Evolutionary conservation across 225 moss, liverwort and hornwort genomes (phyloP), one percentile per base, ranked within the genome.

Genomic region (Asterella californica): DNA sequence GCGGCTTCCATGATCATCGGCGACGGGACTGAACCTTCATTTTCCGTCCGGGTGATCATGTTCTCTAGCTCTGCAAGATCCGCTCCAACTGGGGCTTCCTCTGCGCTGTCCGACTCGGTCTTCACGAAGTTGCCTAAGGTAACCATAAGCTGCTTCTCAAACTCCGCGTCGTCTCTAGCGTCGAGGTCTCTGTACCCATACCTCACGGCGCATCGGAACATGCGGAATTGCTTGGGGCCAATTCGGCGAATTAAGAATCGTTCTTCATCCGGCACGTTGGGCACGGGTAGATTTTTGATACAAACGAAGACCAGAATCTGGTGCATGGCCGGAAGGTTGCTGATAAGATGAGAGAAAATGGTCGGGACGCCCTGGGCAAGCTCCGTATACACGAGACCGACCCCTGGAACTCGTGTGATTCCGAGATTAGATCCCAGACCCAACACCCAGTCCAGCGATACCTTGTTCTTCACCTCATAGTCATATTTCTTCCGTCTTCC

Each of bases 141-240:
- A 9, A 84, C 54, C 18, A 89, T 69, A 0, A 90, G 77, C 22
- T 91, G 89, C 57, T 84, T 81, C 77, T 94, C 97, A 12, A 97
- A 82, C 7, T 82, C 55, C 37, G 0, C 61, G 5, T 67, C 77
- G 15, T 76, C 76, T 42, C 81, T 79, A 0, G 60, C 61, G 76
- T 67, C 15, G 5, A 68, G 9, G 80, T 97, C 97, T 71, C 83
- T 89, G 88, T 97, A 97, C 19, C 96, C 96, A 32, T 89, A 97
- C 10, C 96, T 89, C 10, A 93, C 92, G 0, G 94, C 96, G 42
- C 96, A 97, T 27, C 93, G 91, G 76, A 90, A 97, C 90, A 94
- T 93, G 21, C 87, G 89, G 80, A 63, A 93, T 32, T 79, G 60
- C 1, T 87, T 90, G 15, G 97, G 92, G 21, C 96, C 96, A 12